Base-by-base conservation (phyloP, 352 stramenopile genomes). In the Pythium graminicola region DNA sequence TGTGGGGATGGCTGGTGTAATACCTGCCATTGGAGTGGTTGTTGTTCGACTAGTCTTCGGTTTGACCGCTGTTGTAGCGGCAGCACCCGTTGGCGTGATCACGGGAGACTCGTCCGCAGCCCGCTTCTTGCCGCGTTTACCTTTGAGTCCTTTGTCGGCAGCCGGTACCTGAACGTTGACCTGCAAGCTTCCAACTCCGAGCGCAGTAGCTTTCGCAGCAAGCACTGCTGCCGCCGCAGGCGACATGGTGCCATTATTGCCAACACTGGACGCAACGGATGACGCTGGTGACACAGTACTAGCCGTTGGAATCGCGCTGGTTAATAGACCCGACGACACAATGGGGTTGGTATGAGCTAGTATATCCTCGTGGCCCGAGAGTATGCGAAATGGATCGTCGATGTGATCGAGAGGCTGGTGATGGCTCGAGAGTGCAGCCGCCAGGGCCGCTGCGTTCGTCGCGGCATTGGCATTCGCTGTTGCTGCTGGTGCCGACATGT, bases 381-480 rank as follows among this genome's bases (percentile, higher is more conserved):
- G 73, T 67, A 86, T 74, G 35, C 75, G 75, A 58, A 89, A 89
- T 6, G 75, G 75, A 46, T 89, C 75, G 54, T 89, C 59, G 16
- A 66, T 57, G 23, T 48, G 29, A 42, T 66, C 59, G 27, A 66
- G 52, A n/a, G 59, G 59, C 47, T 66, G 59, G 47, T 66, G 59
- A 42, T 66, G 59, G 26, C 45, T 57, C 44, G 50, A 57, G 36
- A 65, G 44, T 39, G 58, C 47, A 13, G 46, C 41, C 8, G 40
- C 43, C 17, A 67, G 50, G 9, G 48, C 43, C 0, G 46, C 33
- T 9, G 52, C 22, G 32, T 62, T 62, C 24, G 52, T 33, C 10
- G 2, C 45, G 10, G 50, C 48, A 10, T 22, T 29, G 17, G 43
- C 47, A 1, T 20, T 29, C 24, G 43, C 29, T 11, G 36, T 35